phyloP scores from a whole-genome alignment of 1,284 basidiomycete genomes.

The Schizophyllum commune region DNA sequence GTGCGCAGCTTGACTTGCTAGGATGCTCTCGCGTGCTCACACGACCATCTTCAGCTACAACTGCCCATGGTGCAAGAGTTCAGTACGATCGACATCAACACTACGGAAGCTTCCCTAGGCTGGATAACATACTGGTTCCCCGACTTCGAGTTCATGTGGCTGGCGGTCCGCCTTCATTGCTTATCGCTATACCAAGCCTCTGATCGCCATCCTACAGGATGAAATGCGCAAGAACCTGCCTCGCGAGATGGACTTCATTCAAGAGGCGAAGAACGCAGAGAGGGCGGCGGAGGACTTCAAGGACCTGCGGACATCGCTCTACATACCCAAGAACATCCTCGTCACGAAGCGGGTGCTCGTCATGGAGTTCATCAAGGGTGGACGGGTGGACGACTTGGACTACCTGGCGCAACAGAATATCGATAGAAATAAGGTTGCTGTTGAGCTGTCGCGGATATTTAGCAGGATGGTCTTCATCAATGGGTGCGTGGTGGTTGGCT shows the following conservation, averaged over 20 bases:
- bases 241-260: constrained; percentile 91
- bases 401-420: constrained; percentile 84
- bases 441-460: constrained; percentile 88
- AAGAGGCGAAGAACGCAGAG: constrained; percentile 85
- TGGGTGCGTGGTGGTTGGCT: constrained; percentile 87
- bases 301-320: constrained; percentile 70
- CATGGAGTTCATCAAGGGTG: constrained; percentile 92
- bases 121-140: constrained; percentile 88
- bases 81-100: constrained; percentile 76
- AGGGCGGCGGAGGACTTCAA: constrained; percentile 72
- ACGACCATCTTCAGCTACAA: constrained; percentile 53
- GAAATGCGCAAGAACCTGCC: constrained; percentile 92
- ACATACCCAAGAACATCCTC: constrained; percentile 84
- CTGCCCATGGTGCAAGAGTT: constrained; percentile 95
- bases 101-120: constrained; percentile 77
- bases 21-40: constrained; percentile 1
- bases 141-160: constrained; percentile 92
- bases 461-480: constrained; percentile 96
- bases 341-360: constrained; percentile 84
- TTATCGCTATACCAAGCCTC: constrained; percentile 1
- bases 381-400: constrained; percentile 81
- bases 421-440: constrained; percentile 88
- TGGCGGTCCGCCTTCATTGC: constrained; percentile 39
- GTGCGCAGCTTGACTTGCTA: too few species aligned
- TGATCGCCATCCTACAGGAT: constrained; percentile 34